Conservation (phyloP, 75 land plant species). For the Larix kaempferi region DNA sequence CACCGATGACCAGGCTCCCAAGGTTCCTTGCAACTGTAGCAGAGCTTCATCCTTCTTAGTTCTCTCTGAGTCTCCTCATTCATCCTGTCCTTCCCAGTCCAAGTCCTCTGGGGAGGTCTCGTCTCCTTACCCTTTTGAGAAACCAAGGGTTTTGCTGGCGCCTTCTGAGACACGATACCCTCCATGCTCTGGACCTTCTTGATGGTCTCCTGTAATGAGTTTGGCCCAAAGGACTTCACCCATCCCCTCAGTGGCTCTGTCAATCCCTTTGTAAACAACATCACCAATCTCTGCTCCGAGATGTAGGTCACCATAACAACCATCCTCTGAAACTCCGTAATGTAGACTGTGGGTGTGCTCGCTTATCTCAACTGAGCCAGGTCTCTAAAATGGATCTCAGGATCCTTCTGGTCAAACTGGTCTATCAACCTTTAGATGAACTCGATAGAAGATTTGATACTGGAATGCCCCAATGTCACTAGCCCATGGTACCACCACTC, state of each 20-base stretch:
- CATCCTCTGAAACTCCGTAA: background rate
- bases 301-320: background rate
- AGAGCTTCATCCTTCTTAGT: background rate
- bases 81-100: background rate
- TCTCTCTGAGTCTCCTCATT: background rate
- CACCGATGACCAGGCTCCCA: background rate
- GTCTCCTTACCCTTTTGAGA: too few relatives aligned
- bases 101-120: too few relatives aligned
- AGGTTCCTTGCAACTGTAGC: background rate
- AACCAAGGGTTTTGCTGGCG: too few relatives aligned
- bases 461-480: too few relatives aligned
- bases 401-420: too few relatives aligned
- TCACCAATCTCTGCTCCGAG: background rate
- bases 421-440: too few relatives aligned
- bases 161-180: background rate
- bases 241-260: background rate
- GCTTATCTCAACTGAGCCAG: background rate
- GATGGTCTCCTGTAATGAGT: background rate
- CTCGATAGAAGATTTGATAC: too few relatives aligned
- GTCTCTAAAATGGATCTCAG: too few relatives aligned
- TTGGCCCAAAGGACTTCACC: background rate
- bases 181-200: background rate
- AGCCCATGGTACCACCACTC: too few relatives aligned
- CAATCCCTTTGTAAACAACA: background rate
- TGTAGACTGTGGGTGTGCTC: background rate